Base-by-base conservation (phyloP, 495 filamentous ascomycete genomes). In the Aspergillus carlsbadensis region DNA sequence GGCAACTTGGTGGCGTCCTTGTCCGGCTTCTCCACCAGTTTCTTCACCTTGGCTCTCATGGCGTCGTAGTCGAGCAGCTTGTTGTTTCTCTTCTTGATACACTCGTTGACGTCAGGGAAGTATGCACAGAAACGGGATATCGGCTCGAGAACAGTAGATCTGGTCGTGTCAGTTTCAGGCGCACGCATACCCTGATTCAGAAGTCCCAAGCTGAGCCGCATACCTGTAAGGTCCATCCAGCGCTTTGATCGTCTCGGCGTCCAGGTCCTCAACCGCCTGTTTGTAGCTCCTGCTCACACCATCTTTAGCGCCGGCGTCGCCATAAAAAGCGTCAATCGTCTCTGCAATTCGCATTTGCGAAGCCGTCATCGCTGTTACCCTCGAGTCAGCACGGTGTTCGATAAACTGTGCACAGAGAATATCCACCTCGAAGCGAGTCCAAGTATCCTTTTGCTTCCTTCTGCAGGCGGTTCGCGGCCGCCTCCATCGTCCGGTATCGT, bases 261-360 rank as follows among this genome's bases (percentile, higher is more conserved):
- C 94, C 26, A 98, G 79, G 71, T 98, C 94, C 60, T 96, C 92
- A 15, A 98, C 94, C 1, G 94, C 94, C 67, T 97, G 91, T 76
- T 98, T 98, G 75, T 98, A 98, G 67, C 89, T 92, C 62, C 93
- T 79, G 73, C 88, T 92, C 49, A 98, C 94, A 26, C 94, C 94
- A 66, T 98, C 94, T 58, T 86, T 88, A 35, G 95, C 88, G 29
- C 95, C 95, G 0, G 92, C 90, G 57, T 98, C 94, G 24, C 94
- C 94, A 75, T 98, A 98, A 73, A 98, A 98, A 14, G 94, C 95
- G 70, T 98, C 94, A 72, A 98, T 98, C 10, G 94, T 98, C 70
- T 98, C 94, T 37, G 94, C 94, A 68, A 98, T 98, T 57, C 95
- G 88, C 94, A 98, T 98, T 69, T 98, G 94, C 34, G 93, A 97